Conservation (phyloP, 106 monocot species). For the Triglochin maritima region DNA sequence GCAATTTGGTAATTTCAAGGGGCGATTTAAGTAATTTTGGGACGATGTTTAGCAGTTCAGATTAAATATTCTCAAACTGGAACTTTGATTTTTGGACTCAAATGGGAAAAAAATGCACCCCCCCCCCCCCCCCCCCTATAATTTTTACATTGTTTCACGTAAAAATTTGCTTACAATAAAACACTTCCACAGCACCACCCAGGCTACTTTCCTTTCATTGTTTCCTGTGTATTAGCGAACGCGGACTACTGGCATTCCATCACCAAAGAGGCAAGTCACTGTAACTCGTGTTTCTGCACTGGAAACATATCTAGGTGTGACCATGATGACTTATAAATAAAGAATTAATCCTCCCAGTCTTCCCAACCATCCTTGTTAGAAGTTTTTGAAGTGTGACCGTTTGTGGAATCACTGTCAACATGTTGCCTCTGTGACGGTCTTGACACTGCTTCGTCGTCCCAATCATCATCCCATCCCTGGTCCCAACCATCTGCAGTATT, state of each 20-base stretch:
- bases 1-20: no score
- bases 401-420: constrained; percentile 13
- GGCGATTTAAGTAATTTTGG: no score
- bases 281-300: background rate
- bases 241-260: background rate
- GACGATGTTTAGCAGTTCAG: no score
- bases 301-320: no score
- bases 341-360: constrained; percentile 59
- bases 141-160: background rate
- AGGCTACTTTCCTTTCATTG: background rate
- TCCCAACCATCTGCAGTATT: constrained; percentile 38
- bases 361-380: constrained; percentile 53
- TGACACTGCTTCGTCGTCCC: constrained; percentile 43
- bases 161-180: background rate
- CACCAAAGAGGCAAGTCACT: background rate
- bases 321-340: background rate
- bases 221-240: constrained; percentile 1
- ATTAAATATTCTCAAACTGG: no score
- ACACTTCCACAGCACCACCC: background rate
- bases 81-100: no score
- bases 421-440: constrained; percentile 10
- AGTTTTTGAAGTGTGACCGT: constrained; percentile 40
- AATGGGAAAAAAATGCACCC: no score
- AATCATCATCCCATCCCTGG: constrained; percentile 62
- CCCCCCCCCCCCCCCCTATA: no score